Evolutionary conservation across 2,329 filamentous ascomycete genomes (phyloP), one percentile per base, ranked within the genome.

Genomic region (Pseudocercospora crystallina): DNA sequence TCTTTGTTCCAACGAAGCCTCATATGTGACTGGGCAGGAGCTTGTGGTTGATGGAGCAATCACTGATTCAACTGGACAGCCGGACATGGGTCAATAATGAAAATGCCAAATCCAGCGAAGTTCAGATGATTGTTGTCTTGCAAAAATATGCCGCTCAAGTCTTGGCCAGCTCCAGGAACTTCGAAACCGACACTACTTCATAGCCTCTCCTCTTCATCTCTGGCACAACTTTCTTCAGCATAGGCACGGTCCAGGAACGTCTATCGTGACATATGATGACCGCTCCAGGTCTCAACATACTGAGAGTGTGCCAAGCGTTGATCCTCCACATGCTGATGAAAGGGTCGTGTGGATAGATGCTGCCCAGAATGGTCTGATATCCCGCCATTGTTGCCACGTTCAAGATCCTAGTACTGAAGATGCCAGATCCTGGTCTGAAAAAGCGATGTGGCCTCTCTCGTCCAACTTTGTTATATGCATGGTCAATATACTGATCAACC

Each of bases 281-380:
- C 26, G 81, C 85, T 0, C 90, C 90, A 0, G 87, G 84, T 40
- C 81, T 76, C 32, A 86, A 76, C 86, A 90, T 90, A 71, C 87
- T 90, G 60, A 95, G 69, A 3, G 95, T 81, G 73, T 95, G 90
- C 58, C 75, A 77, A 7, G 88, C 85, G 70, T 96, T 96, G 45
- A 90, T 60, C 57, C 75, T 73, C 59, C 82, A 79, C 63, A 80
- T 85, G 8, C 76, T 76, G 51, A 96, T 85, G 76, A 95, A 90
- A n/a, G 90, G 84, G 72, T 96, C 90, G 72, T 95, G 90, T 5
- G 90, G 90, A 71, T 95, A 96, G 35, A 96, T 84, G 68, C 84
- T 85, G 2, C 90, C 90, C 34, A 96, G 73, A n/a, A 90, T 85
- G 44, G 94, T 76, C 43, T 78, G 76, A 69, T 89, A 91, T 3